Base-by-base conservation (phyloP, 1,284 basidiomycete genomes). In the Heterobasidion annosum region DNA sequence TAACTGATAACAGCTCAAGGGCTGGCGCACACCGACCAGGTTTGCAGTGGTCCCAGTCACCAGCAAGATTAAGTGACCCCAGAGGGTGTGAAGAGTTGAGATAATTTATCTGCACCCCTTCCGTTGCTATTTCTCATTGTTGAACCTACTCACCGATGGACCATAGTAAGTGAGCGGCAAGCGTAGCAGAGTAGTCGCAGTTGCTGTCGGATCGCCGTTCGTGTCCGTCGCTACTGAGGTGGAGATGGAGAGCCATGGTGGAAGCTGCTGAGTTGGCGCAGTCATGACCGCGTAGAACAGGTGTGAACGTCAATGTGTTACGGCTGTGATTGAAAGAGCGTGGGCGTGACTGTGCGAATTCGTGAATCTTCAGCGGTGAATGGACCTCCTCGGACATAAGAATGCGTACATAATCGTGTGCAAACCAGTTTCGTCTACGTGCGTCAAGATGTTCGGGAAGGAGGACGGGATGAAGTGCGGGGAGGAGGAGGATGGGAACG, bases 161-260 rank as follows among this genome's bases (percentile, higher is more conserved):
- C 85, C 85, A 61, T 79, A 86, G 66, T 88, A 88, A 1, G 85
- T 88, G 58, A 86, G 68, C 51, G 85, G 83, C 52, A 88, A 63
- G 57, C 72, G 76, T 43, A 85, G 58, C 10, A 81, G 69, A 53
- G 74, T 77, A 4, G 73, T 75, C 44, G 74, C 72, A 15, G 82
- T 82, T 44, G 76, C 72, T 46, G 77, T 65, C 51, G 78, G 72
- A 33, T 65, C 66, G 50, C 83, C 83, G 53, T 70, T 70, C 2
- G 71, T 67, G 62, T 79, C 70, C 8, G 79, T 80, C 52, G 79
- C 62, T 44, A 78, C 65, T 13, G 77, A 70, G 25, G 74, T 70
- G 33, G 77, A 71, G 19, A 78, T 71, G 1, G 82, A 79, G 59
- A 86, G 68, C 85, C 85, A 88, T 35, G 83, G 71, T 47, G 85